Percentiles rank a stretch among this genome's conserved stretches.
Evolutionary conservation across 2,329 filamentous ascomycete species (phyloP).

Genomic region (Botrytis medusae): DNA sequence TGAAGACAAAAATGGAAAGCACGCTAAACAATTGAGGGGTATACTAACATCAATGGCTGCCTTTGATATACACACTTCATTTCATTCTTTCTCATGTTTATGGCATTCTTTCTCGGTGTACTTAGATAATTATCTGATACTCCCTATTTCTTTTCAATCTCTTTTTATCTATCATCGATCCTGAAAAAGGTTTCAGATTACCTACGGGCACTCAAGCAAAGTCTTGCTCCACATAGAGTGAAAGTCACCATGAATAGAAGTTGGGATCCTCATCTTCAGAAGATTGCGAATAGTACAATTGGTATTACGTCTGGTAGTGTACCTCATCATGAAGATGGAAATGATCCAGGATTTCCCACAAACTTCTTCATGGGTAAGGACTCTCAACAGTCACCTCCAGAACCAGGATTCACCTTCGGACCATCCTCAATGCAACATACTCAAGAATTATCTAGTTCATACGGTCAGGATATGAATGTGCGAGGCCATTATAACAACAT

Average conservation of each 20-base stretch:
- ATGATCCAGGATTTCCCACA: not conserved
- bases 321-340: not conserved
- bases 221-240: not conserved
- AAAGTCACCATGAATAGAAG: constrained; percentile 14
- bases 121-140: not conserved
- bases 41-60: constrained; percentile 3
- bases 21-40: constrained; percentile 12
- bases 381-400: not conserved
- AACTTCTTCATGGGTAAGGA: not conserved
- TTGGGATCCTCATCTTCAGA: constrained; percentile 32
- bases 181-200: not conserved
- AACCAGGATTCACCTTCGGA: constrained; percentile 3
- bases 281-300: constrained; percentile 31
- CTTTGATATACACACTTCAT: not conserved
- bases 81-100: not conserved
- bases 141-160: not conserved
- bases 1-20: not conserved
- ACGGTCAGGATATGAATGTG: not conserved
- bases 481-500: not conserved
- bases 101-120: not conserved
- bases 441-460: not conserved
- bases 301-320: not conserved
- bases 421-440: not conserved
- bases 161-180: not conserved
- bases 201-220: not conserved